phyloP scores from a whole-genome alignment of 805 yeast genomes.

The Wickerhamiella spandovensis region DNA sequence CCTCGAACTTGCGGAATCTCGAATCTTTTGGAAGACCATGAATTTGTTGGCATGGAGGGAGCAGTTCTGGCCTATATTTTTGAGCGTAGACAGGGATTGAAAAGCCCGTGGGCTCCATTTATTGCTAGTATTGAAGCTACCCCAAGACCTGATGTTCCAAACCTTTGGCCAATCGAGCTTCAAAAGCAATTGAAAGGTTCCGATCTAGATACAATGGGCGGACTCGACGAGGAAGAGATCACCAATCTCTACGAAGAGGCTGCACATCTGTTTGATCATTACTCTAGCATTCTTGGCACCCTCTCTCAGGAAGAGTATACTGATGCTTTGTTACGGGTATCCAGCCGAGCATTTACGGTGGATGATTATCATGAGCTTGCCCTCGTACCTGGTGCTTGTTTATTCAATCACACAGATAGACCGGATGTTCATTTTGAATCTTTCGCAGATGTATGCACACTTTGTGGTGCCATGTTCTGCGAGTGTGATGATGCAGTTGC shows the following conservation, averaged over 20 bases:
- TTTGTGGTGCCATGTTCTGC: conserved; percentile 37
- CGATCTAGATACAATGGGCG: conserved; percentile 47
- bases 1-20: conserved; percentile 37
- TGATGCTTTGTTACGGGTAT: conserved; percentile 46
- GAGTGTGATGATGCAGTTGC: conserved; percentile 23
- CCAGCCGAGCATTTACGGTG: conserved; percentile 70
- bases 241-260: conserved; percentile 24
- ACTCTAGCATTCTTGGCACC: conserved; percentile 10
- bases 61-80: conserved; percentile 58
- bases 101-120: conserved; percentile 73
- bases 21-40: conserved; percentile 49
- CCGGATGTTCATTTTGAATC: conserved; percentile 62
- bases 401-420: conserved; percentile 58
- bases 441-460: conserved; percentile 36
- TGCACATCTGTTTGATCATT: conserved; percentile 20
- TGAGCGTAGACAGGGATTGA: conserved; percentile 43
- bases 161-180: conserved; percentile 47
- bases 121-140: conserved; percentile 35
- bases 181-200: conserved; percentile 42
- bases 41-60: conserved; percentile 50
- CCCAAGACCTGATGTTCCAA: conserved; percentile 37
- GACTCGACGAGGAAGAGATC: conserved; percentile 37
- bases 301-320: conserved; percentile 23
- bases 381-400: conserved; percentile 82
- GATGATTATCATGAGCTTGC: conserved; percentile 65